Percentiles rank a stretch among this genome's conserved stretches.
Evolutionary conservation across 768 basidiomycete genomes (phyloP).

Genomic region (Pulveroboletus frians): DNA sequence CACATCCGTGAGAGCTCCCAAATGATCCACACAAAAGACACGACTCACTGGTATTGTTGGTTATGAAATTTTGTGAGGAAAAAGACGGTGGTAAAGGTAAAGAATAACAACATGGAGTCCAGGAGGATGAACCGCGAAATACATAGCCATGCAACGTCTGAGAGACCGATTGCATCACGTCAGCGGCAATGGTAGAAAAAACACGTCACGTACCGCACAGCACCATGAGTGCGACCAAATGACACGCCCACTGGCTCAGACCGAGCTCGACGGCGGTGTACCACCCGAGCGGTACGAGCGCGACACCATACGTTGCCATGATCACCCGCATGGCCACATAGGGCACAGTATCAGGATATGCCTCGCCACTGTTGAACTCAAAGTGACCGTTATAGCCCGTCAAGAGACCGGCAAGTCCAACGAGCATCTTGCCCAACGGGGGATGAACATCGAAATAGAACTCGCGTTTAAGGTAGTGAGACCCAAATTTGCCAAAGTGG

Average conservation of each 20-base stretch:
- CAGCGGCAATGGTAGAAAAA: background rate
- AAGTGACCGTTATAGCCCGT: conserved; percentile 89
- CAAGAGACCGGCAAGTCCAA: conserved; percentile 86
- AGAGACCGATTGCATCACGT: background rate
- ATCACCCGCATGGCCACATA: conserved; percentile 94
- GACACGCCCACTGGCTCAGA: conserved; percentile 84
- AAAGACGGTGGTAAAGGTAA: conserved; percentile 96
- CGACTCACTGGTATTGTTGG: conserved; percentile 83
- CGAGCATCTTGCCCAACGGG: conserved; percentile 97
- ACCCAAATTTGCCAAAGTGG: conserved; percentile 98
- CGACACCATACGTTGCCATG: conserved; percentile 90
- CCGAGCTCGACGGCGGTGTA: conserved; percentile 93
- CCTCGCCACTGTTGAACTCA: conserved; percentile 90
- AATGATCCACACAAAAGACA: background rate
- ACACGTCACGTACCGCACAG: conserved; percentile 61
- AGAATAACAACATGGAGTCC: conserved; percentile 98
- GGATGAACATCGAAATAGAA: conserved; percentile 99
- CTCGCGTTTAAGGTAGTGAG: conserved; percentile 96
- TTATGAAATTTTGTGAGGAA: conserved; percentile 96
- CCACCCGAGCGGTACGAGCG: conserved; percentile 95
- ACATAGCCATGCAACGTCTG: conserved; percentile 94
- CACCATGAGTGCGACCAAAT: conserved; percentile 92
- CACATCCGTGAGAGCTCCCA: conserved; percentile 1
- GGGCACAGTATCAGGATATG: conserved; percentile 80
- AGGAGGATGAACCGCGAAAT: conserved; percentile 97